phyloP scores from a whole-genome alignment of 805 yeast genomes.

The Torulaspora maleeae region DNA sequence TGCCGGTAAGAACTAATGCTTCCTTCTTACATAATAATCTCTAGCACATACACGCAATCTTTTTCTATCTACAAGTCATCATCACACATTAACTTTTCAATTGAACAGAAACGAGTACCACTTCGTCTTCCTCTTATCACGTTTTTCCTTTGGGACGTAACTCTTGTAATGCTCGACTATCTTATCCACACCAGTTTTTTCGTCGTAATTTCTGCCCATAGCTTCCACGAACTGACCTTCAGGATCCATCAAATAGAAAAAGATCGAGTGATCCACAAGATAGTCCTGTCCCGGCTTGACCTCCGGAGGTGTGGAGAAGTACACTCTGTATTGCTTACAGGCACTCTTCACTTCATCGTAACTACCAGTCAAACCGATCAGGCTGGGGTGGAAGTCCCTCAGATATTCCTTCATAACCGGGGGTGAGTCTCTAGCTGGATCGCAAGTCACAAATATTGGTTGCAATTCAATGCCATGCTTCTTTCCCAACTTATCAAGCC shows the following conservation, averaged over 20 bases:
- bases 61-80: conserved; percentile 17
- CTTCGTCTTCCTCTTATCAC: conserved; percentile 58
- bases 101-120: conserved; percentile 44
- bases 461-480: conserved; percentile 57
- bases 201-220: conserved; percentile 84
- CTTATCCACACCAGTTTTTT: conserved; percentile 69
- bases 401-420: conserved; percentile 78
- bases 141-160: conserved; percentile 65
- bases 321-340: conserved; percentile 89
- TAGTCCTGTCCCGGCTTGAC: conserved; percentile 95
- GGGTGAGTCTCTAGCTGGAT: conserved; percentile 92
- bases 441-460: conserved; percentile 93
- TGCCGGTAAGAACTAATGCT: conserved; percentile 67
- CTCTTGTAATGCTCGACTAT: conserved; percentile 71
- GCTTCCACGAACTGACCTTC: conserved; percentile 95
- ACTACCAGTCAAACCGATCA: conserved; percentile 87
- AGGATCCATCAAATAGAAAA: conserved; percentile 97
- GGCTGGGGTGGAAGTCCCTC: conserved; percentile 82
- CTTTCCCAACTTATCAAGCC: conserved; percentile 59
- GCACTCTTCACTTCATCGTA: conserved; percentile 78
- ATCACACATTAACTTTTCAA: background rate
- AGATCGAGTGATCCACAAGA: conserved; percentile 93
- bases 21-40: conserved; percentile 5
- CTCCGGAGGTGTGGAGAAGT: conserved; percentile 94
- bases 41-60: conserved; percentile 5